Evolutionary conservation across 2,329 filamentous ascomycete genomes (phyloP).

Genomic region (Diaporthe sp.): DNA sequence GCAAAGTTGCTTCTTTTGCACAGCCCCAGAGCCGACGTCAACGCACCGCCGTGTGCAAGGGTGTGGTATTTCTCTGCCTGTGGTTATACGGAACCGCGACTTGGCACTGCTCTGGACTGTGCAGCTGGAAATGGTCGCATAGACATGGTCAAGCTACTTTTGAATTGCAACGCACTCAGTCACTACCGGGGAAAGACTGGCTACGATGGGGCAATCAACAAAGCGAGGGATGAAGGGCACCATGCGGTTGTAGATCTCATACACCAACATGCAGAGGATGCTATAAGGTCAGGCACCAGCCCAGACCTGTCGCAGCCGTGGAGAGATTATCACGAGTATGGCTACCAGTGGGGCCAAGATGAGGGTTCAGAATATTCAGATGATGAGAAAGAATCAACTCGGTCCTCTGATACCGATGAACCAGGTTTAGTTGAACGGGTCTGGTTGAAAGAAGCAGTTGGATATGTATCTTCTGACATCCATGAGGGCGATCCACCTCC

Average conservation of each 20-base stretch:
- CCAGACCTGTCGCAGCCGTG: not conserved
- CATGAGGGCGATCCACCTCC: no score
- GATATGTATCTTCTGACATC: no score
- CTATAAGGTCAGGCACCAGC: not conserved
- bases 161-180: conserved; percentile 11
- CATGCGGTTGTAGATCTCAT: conserved; percentile 8
- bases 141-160: conserved; percentile 17
- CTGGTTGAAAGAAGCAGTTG: no score
- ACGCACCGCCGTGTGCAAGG: not conserved
- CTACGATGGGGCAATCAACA: not conserved
- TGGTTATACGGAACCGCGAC: not conserved
- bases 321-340: not conserved
- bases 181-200: not conserved
- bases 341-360: not conserved
- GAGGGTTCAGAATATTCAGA: not conserved
- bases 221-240: not conserved
- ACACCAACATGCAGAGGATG: not conserved
- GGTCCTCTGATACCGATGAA: no score
- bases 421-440: no score
- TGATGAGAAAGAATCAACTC: no score
- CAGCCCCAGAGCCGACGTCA: conserved; percentile 3
- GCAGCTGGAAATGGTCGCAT: not conserved
- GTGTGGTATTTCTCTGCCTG: no score
- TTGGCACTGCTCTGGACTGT: not conserved
- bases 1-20: not conserved